Evolutionary conservation across 2,329 filamentous ascomycete species (phyloP), one percentile per base, ranked within the genome.

Genomic region (Tolypocladium cylindrosporum): DNA sequence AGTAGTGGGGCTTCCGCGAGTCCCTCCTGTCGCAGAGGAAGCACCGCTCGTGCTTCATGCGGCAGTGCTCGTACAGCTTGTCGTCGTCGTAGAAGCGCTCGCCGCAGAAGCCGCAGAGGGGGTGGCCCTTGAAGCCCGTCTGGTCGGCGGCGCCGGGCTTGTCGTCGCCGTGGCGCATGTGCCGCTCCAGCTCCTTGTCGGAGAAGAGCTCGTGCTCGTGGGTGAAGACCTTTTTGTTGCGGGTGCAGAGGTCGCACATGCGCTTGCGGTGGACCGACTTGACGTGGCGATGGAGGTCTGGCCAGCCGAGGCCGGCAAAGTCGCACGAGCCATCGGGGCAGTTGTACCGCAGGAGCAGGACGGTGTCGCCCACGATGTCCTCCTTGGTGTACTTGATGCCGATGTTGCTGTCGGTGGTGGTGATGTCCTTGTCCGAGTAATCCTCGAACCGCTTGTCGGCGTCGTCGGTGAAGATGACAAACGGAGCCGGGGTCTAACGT

Each of bases 151-250:
- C 88, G 40, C 94, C 93, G 4, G 93, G 92, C 62, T 88, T 88
- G 70, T 97, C 90, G 67, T 99, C 94, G 59, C 94, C 94, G 62
- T 88, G 85, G 61, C 85, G 89, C 81, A 97, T 95, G 71, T 99
- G 94, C 66, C 85, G 89, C 64, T 89, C 86, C 55, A 97, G 78
- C 64, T 93, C 90, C 62, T 86, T 83, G 61, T 85, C 82, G 1
- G 89, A 88, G 71, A 97, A 97, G 1, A 99, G 80, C 62, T 95
- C 90, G 70, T 99, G 94, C 73, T 99, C 94, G 74, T 99, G 94
- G 1, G 94, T 97, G 66, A 99, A 99, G 40, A 97, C 91, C 69
- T 96, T 97, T 75, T 99, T 99, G 77, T 97, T 92, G 60, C 91
- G 80, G 8, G 92, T 82, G 73, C 92, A 97, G 13, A 96, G 79